A percentile compares a stretch with the other conserved stretches of the same genome.
phyloP scores from a whole-genome alignment of 345 rosid genomes.

The Arabis alpina region DNA sequence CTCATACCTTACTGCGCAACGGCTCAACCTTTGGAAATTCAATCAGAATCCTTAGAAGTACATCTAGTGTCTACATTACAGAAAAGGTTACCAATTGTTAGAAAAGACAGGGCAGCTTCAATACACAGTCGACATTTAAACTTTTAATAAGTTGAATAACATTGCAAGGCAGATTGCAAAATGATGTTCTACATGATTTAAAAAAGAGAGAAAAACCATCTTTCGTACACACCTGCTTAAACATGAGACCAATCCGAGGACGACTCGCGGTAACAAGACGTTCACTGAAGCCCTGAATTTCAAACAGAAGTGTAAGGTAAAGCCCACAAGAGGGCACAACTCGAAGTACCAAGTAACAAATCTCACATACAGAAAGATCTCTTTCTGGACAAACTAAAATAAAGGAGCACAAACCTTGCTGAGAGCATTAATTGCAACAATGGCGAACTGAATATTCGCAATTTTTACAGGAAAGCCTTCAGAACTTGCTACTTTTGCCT shows the following conservation, averaged over 20 bases:
- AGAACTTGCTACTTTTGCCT: slow-evolving; percentile 51
- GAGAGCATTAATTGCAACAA: slow-evolving; percentile 88
- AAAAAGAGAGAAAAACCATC: background rate
- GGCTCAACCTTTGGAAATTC: slow-evolving; percentile 83
- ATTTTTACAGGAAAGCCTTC: slow-evolving; percentile 65
- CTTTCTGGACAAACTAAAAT: slow-evolving; percentile 11
- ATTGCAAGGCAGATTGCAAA: slow-evolving; percentile 9
- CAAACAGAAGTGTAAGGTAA: slow-evolving; percentile 27
- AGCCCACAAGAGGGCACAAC: slow-evolving; percentile 10
- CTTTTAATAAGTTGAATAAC: background rate
- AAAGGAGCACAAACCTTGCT: slow-evolving; percentile 72
- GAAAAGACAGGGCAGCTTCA: slow-evolving; percentile 22
- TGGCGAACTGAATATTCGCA: slow-evolving; percentile 68
- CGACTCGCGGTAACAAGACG: slow-evolving; percentile 87
- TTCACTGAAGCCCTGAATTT: slow-evolving; percentile 86
- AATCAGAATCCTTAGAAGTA: slow-evolving; percentile 77
- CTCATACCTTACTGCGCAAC: slow-evolving; percentile 77
- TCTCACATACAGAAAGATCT: slow-evolving; percentile 12
- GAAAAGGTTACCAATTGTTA: slow-evolving; percentile 21
- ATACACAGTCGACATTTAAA: background rate
- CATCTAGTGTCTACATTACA: slow-evolving; percentile 81
- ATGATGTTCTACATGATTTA: slow-evolving; percentile 7
- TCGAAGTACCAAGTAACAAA: slow-evolving; percentile 20
- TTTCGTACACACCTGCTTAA: slow-evolving; percentile 74
- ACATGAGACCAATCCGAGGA: slow-evolving; percentile 89